Percentiles rank a stretch among this genome's conserved stretches.
Conservation (phyloP, 108 stramenopile genomes). For the Fragilaria radians region DNA sequence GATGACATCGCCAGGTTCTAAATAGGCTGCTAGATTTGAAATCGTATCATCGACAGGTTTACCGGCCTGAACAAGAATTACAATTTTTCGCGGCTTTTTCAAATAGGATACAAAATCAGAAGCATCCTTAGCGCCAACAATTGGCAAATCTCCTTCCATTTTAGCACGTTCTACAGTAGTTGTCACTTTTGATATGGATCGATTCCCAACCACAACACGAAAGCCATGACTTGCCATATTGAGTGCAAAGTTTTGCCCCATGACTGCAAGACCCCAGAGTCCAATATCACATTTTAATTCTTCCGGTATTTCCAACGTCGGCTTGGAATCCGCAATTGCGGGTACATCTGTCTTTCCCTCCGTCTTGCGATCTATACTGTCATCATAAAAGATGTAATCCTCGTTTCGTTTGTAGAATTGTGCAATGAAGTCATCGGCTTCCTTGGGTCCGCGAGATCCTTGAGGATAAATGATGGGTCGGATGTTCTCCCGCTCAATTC, state of each 20-base stretch:
- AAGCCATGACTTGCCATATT: constrained; percentile 96
- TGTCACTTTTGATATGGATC: constrained; percentile 88
- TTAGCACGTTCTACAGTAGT: constrained; percentile 92
- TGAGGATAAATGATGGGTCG: constrained; percentile 68
- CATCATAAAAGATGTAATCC: constrained; percentile 55
- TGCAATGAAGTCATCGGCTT: constrained; percentile 67
- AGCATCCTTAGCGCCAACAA: constrained; percentile 66
- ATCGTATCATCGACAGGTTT: constrained; percentile 95
- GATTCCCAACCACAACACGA: constrained; percentile 90
- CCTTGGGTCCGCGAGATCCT: constrained; percentile 82
- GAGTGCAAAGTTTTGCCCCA: constrained; percentile 99
- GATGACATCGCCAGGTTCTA: constrained; percentile 94
- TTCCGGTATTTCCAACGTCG: no score
- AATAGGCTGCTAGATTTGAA: constrained; percentile 53
- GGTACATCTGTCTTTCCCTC: neutral
- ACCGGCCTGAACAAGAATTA: constrained; percentile 96
- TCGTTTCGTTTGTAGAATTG: constrained; percentile 52
- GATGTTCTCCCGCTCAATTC: constrained; percentile 73
- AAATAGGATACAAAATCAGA: constrained; percentile 70
- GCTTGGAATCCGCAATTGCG: no score
- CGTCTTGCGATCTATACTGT: constrained; percentile 20
- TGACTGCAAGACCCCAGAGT: constrained; percentile 95
- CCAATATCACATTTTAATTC: constrained; percentile 90
- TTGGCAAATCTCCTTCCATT: constrained; percentile 85
- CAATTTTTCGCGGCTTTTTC: constrained; percentile 88